These are phyloP conservation scores for Exophiala sp. DNA, from an alignment of 2,329 filamentous ascomycete genomes.

Conservation along the genomic window DNA sequence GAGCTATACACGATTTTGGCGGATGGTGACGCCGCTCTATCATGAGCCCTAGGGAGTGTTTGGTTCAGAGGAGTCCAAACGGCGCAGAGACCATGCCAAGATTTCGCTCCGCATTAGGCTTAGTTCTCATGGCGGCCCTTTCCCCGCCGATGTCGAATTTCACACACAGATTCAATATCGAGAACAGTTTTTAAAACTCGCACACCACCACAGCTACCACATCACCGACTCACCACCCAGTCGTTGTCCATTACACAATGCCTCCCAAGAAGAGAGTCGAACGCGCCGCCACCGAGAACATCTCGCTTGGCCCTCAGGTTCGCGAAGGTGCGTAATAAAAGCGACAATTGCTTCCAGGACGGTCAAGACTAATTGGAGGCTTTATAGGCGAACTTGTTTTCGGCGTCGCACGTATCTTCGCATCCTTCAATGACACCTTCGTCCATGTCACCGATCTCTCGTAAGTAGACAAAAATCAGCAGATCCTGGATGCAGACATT, in stretches of 20 bases:
- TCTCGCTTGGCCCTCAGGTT: conserved; percentile 94
- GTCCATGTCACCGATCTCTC: conserved; percentile 99
- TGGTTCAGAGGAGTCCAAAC: too few species aligned
- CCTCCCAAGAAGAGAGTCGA: conserved; percentile 85
- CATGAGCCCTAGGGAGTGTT: too few species aligned
- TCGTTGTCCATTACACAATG: conserved; percentile 56
- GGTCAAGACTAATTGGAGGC: conserved; percentile 19
- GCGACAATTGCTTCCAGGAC: neutral
- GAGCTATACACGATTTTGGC: too few species aligned
- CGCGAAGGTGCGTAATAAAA: conserved; percentile 67
- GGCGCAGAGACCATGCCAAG: too few species aligned
- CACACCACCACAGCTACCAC: neutral
- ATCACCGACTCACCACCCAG: neutral
- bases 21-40: too few species aligned
- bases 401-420: conserved; percentile 96
- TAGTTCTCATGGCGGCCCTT: neutral
- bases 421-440: conserved; percentile 88
- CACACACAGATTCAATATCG: neutral
- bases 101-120: neutral
- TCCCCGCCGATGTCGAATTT: neutral
- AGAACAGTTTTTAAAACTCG: neutral
- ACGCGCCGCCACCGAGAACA: conserved; percentile 84
- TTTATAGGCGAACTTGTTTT: conserved; percentile 85
- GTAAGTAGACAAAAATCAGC: conserved; percentile 49
- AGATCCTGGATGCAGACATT: neutral